These are phyloP conservation scores for Fusarium oxysporum DNA, from an alignment of 2,329 filamentous ascomycete genomes.

Conservation along the genomic window DNA sequence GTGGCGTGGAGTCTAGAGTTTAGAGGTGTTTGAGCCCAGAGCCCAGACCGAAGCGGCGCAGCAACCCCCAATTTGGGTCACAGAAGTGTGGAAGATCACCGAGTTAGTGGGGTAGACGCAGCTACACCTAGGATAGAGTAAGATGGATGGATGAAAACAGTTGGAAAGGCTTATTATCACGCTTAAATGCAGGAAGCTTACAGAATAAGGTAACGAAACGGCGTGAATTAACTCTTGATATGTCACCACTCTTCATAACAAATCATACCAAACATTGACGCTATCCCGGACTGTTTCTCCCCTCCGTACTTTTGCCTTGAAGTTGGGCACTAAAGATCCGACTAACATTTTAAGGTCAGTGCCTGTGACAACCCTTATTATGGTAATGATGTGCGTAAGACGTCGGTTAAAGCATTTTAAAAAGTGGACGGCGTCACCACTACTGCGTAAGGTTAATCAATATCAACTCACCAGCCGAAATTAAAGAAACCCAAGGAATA, in stretches of 20 bases:
- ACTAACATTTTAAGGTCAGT: conserved; percentile 13
- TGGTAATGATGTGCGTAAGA: conserved; percentile 30
- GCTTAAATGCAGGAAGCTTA: neutral
- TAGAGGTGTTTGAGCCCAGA: conserved; percentile 19
- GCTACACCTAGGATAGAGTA: neutral
- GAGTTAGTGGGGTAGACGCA: conserved; percentile 18
- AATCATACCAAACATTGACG: neutral
- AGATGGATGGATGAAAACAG: neutral
- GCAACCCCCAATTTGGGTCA: conserved; percentile 18
- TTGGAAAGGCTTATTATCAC: neutral
- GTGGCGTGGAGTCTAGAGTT: conserved; percentile 33
- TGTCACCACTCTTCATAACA: neutral
- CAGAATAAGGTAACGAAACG: neutral
- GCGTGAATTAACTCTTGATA: neutral
- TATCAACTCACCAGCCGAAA: conserved; percentile 10
- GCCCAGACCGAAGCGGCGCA: conserved; percentile 28
- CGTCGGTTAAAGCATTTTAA: conserved; percentile 32
- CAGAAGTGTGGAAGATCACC: conserved; percentile 24
- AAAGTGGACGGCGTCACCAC: conserved; percentile 30
- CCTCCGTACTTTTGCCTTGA: neutral
- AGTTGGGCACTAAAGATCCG: conserved; percentile 26
- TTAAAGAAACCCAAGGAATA: conserved; percentile 13
- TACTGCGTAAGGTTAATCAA: conserved; percentile 32
- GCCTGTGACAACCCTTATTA: conserved; percentile 12
- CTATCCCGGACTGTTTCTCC: neutral